phyloP scores from a whole-genome alignment of 2,329 filamentous ascomycete genomes.

The Aureobasidium sp. region DNA sequence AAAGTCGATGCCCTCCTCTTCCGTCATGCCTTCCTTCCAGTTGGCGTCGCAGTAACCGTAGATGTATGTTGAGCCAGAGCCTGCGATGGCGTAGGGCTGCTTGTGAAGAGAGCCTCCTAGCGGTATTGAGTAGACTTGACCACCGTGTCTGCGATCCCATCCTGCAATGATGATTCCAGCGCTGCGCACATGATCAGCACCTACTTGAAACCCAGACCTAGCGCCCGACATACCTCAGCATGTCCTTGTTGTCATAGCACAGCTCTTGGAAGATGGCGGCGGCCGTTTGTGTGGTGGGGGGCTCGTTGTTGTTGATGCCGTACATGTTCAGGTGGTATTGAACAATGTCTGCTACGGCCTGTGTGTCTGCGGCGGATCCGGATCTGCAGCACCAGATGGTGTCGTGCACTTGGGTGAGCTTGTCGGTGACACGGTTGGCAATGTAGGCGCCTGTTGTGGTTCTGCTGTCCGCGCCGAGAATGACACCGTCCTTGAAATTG shows the following conservation, averaged over 20 bases:
- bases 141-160: slow-evolving; percentile 89
- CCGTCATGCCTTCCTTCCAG: slow-evolving; percentile 92
- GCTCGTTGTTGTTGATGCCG: slow-evolving; percentile 79
- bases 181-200: slow-evolving; percentile 40
- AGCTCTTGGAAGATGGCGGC: slow-evolving; percentile 96
- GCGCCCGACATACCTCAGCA: slow-evolving; percentile 61
- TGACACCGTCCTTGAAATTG: slow-evolving; percentile 97
- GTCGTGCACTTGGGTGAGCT: slow-evolving; percentile 95
- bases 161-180: slow-evolving; percentile 98
- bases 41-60: slow-evolving; percentile 97
- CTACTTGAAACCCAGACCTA: neutral
- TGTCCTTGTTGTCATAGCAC: slow-evolving; percentile 96
- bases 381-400: slow-evolving; percentile 99
- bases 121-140: slow-evolving; percentile 95
- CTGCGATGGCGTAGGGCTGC: slow-evolving; percentile 89
- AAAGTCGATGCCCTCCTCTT: slow-evolving; percentile 82
- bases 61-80: slow-evolving; percentile 97
- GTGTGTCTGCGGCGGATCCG: slow-evolving; percentile 93
- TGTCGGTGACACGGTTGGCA: slow-evolving; percentile 97
- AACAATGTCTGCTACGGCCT: slow-evolving; percentile 96
- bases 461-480: slow-evolving; percentile 93
- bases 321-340: slow-evolving; percentile 94
- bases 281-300: slow-evolving; percentile 89
- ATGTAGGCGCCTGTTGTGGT: slow-evolving; percentile 98
- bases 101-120: slow-evolving; percentile 96